Base-by-base conservation (phyloP, 306 rosid genomes). In the Benincasa hispida region DNA sequence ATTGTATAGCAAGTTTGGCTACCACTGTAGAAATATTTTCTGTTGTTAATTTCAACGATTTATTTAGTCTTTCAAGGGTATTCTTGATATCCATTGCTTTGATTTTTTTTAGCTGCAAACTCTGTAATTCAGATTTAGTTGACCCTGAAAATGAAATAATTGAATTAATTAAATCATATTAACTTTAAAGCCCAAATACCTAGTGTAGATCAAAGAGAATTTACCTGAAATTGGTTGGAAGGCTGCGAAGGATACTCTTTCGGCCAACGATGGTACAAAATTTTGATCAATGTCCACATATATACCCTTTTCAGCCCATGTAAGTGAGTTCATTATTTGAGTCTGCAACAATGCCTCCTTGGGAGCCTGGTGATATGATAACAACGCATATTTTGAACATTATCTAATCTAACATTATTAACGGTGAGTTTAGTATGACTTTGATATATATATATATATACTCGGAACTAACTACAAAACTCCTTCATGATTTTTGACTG, bases 1-100 rank as follows among this genome's bases (percentile, higher is more conserved):
- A 84, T 37, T 86, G 89, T 79, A 86, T 79, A 69, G 89, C 84
- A 1, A 84, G 87, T 76, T 78, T 86, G 68, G 89, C 87, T 1
- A 84, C 89, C 70, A 84, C 84, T 55, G 47, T 65, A 45, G 86
- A 83, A 28, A 80, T 84, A 42, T 48, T 82, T 28, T 72, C 79
- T 70, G 79, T 77, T 42, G 72, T 66, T 15, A 79, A 56, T 53
- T 75, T 54, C 21, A 83, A 35, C 8, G 85, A 84, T 58, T 70
- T 75, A 50, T 86, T 80, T 19, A 84, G 81, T 82, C 89, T 86
- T 63, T 81, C 30, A 69, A 74, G 15, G 1, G 87, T 81, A 81
- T 82, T 82, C 74, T 78, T 77, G 28, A 83, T 73, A 51, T 83
- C 85, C 89, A 86, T 84, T 62, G 89, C 89, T 78, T n/a, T 76